phyloP scores from a whole-genome alignment of 129 eudicot species.

The Flaveria robusta region DNA sequence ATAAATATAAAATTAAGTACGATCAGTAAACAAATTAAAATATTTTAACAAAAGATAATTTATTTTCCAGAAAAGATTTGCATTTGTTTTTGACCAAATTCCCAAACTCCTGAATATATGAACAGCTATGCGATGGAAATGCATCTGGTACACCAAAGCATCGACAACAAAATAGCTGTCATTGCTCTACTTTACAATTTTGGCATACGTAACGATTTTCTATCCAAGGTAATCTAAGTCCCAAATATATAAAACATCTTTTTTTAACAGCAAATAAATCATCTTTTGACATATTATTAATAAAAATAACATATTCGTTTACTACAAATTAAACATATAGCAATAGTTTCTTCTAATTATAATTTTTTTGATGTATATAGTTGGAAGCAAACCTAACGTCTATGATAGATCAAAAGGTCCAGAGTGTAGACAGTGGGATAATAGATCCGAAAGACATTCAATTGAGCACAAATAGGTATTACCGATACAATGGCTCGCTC shows the following conservation, averaged over 20 bases:
- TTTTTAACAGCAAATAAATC: no score
- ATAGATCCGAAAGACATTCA: slow-evolving; percentile 42
- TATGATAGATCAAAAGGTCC: slow-evolving; percentile 31
- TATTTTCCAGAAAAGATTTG: no score
- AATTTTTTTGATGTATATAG: slow-evolving; percentile 22
- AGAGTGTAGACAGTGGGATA: slow-evolving; percentile 30
- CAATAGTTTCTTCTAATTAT: no score
- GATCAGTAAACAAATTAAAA: no score
- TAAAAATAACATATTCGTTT: no score
- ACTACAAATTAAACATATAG: no score
- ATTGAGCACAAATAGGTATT: slow-evolving; percentile 41
- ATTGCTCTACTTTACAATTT: slow-evolving; percentile 46
- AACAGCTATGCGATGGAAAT: slow-evolving; percentile 56
- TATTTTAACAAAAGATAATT: no score
- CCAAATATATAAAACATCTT: no score
- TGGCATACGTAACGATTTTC: slow-evolving; percentile 48
- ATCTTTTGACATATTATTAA: no score
- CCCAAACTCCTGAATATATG: background rate
- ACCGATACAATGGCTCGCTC: slow-evolving; percentile 57
- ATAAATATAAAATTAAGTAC: no score
- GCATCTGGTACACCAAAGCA: slow-evolving; percentile 53
- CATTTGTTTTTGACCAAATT: background rate
- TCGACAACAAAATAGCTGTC: slow-evolving; percentile 45
- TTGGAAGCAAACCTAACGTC: slow-evolving; percentile 33
- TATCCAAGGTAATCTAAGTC: slow-evolving; percentile 37